These are phyloP conservation scores for Mortierella sp. DNA, from an alignment of 371 early-diverging fungal genomes.

Conservation along the genomic window DNA sequence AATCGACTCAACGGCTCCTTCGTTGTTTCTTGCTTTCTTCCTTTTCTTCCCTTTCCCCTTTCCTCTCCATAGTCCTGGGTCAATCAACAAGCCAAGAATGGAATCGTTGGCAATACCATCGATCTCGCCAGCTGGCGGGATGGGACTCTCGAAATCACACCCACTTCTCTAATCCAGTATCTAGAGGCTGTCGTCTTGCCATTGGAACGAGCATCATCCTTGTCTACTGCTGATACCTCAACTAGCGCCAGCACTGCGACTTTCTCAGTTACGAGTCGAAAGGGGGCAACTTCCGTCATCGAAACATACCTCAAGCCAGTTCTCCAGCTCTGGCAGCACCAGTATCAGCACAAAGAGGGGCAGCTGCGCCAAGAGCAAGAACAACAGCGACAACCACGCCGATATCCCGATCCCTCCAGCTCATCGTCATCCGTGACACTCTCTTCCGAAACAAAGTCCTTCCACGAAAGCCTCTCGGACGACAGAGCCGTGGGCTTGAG, in stretches of 20 bases:
- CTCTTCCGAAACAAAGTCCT: not conserved
- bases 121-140: not conserved
- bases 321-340: constrained; percentile 24
- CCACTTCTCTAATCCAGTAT: not conserved
- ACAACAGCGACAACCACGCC: not conserved
- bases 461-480: not conserved
- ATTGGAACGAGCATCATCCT: not conserved
- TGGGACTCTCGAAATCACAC: not conserved
- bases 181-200: not conserved
- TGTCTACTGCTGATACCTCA: not conserved
- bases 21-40: not conserved
- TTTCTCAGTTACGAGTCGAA: not conserved
- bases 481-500: not conserved
- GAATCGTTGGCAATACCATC: not conserved
- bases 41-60: not conserved
- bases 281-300: not conserved
- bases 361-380: constrained; percentile 2
- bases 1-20: not conserved
- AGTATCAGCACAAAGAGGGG: not conserved
- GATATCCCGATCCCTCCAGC: not conserved
- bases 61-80: not conserved
- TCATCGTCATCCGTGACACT: constrained; percentile 11
- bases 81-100: not conserved
- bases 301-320: constrained; percentile 24
- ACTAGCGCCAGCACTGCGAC: not conserved